Percentiles rank a stretch among this genome's conserved stretches.
phyloP scores from a whole-genome alignment of 2,329 filamentous ascomycete species.

The Fusarium sp. region DNA sequence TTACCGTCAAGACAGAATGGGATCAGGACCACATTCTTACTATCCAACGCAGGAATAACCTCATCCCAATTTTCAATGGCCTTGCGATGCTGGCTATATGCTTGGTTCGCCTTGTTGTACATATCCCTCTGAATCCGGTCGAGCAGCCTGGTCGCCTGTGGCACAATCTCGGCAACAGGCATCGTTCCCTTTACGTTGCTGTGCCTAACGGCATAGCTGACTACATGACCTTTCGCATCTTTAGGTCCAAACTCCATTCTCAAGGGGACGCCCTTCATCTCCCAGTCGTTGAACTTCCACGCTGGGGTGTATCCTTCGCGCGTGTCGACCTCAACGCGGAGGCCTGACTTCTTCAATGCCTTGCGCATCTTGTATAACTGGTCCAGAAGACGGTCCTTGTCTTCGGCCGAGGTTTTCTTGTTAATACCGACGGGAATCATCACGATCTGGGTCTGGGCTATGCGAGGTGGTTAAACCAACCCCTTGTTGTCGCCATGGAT shows the following conservation, averaged over 20 bases:
- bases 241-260: conserved; percentile 96
- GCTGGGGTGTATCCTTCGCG: conserved; percentile 93
- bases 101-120: conserved; percentile 72
- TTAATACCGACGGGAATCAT: conserved; percentile 93
- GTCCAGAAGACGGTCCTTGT: conserved; percentile 70
- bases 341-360: conserved; percentile 75
- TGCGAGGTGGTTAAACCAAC: conserved; percentile 88
- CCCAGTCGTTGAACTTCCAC: conserved; percentile 99
- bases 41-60: conserved; percentile 88
- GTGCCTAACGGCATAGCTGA: conserved; percentile 88
- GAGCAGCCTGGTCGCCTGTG: conserved; percentile 80
- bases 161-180: conserved; percentile 76
- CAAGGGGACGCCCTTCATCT: conserved; percentile 92
- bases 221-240: conserved; percentile 84
- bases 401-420: conserved; percentile 84
- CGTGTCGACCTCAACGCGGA: conserved; percentile 83
- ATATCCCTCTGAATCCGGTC: conserved; percentile 91
- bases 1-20: conserved; percentile 83
- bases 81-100: conserved; percentile 81
- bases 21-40: conserved; percentile 91
- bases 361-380: conserved; percentile 77
- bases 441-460: conserved; percentile 85
- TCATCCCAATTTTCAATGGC: conserved; percentile 88
- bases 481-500: conserved; percentile 97
- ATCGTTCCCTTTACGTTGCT: conserved; percentile 84